Base-by-base conservation (phyloP, 2,329 filamentous ascomycete genomes). In the Polytolypa hystricis region DNA sequence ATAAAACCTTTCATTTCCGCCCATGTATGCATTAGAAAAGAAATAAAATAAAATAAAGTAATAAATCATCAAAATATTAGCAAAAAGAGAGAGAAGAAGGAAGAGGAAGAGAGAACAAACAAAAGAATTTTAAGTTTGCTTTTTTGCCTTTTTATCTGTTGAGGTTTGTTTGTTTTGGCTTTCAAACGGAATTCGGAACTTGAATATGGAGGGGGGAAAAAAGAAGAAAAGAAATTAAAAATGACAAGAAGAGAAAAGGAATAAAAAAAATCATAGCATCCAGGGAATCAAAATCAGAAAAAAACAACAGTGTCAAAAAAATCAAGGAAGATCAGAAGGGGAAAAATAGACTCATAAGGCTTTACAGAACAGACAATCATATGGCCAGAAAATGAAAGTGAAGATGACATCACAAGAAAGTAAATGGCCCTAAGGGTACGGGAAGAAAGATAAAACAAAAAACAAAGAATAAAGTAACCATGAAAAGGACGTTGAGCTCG, bases 31-130 rank as follows among this genome's bases (percentile, higher is more conserved):
- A 46, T 43, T 38, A 28, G 20, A 33, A 45, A 52, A 55, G 55
- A 57, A 51, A 55, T 46, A 52, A 42, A 48, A 49, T 42, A 46
- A 48, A 42, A 32, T 35, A 41, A 48, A 36, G 42, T 40, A 49
- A 34, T 41, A 45, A 52, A 49, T 37, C 44, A 43, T 47, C 48
- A 46, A 39, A 42, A 47, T 46, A 44, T 47, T 52, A 46, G 45
- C 41, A 43, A 15, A 30, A 30, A 14, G 10, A 2, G 27, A 30
- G 1, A 12, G 16, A 25, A 30, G n/a, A n/a, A 30, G 8, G 7
- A 3, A 7, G 10, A 12, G 27, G 19, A 34, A 18, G 7, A 26
- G 42, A 41, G 45, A 35, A 41, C 41, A 4, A 41, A 44, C 23
- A 33, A 45, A 32, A 41, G 27, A 37, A 16, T 43, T 17, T 15